Percentiles rank a stretch among this genome's conserved stretches.
These are phyloP conservation scores for Candida frijolesensis DNA, from an alignment of 1,139 yeast species.

Conservation along the genomic window DNA sequence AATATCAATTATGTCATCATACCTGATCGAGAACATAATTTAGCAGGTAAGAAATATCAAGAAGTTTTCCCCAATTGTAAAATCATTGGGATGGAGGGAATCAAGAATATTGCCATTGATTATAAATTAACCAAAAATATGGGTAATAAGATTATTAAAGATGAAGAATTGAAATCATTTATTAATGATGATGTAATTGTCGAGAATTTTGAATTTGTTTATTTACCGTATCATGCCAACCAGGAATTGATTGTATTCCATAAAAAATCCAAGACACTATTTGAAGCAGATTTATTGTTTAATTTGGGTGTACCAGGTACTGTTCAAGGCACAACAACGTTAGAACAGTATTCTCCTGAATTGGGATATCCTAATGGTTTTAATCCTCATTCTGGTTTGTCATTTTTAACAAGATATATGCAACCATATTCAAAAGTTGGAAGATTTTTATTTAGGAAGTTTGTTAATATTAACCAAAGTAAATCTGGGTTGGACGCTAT, in stretches of 20 bases:
- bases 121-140: conserved; percentile 28
- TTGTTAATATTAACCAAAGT: conserved; percentile 29
- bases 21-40: conserved; percentile 58
- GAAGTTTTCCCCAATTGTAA: conserved; percentile 48
- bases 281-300: conserved; percentile 60
- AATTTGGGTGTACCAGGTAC: conserved; percentile 40
- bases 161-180: conserved; percentile 23
- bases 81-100: conserved; percentile 51
- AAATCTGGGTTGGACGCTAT: conserved; percentile 36
- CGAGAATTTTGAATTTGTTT: conserved; percentile 54
- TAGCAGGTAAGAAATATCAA: conserved; percentile 58
- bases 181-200: conserved; percentile 28
- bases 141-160: conserved; percentile 32
- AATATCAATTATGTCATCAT: conserved; percentile 46
- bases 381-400: conserved; percentile 44
- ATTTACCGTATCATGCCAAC: conserved; percentile 54
- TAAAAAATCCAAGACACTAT: conserved; percentile 44
- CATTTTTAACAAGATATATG: conserved; percentile 35
- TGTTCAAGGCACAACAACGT: conserved; percentile 16
- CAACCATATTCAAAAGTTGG: conserved; percentile 43
- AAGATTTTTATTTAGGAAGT: conserved; percentile 30
- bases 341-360: conserved; percentile 46
- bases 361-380: conserved; percentile 36
- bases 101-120: conserved; percentile 38
- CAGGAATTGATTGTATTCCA: conserved; percentile 58